Evolutionary conservation across 371 early-diverging fungal species (phyloP), one percentile per base, ranked within the genome.

Genomic region (Circinella umbellata): DNA sequence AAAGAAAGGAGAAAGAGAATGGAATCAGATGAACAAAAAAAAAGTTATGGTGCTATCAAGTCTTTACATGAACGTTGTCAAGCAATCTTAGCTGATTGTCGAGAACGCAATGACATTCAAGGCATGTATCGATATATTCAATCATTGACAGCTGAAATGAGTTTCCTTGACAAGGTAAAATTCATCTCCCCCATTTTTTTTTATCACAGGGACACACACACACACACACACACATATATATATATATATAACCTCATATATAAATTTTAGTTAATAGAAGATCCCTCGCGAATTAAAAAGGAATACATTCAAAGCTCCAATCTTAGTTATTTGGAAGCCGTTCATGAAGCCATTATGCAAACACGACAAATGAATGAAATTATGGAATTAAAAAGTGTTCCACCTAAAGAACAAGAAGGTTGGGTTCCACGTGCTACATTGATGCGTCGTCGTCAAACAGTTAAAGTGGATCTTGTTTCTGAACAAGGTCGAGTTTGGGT

Each of bases 381-480:
- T 13, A 80, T 84, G 81, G 69, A 69, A 10, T n/a, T 70, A 3
- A 53, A 74, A 8, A 66, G 71, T 60, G 71, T 76, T 7, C 79
- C 78, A 27, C 55, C 69, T 17, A n/a, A 64, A 20, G 66, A 76
- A 36, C 46, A 61, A 10, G 55, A 49, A 27, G 35, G 61, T 17
- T 79, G 80, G 80, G 75, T 76, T 70, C 63, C 80, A 27, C 63
- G 67, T 35, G 73, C 78, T 6, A 73, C 68, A 8, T 75, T 77
- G 73, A 72, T 80, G 48, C 74, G 71, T 5, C 51, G 51, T 10
- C 57, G 73, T 15, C 64, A 62, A 4, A 71, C 67, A 38, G 65
- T 80, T 65, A 84, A 84, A 63, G 82, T 89, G 0, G 89, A 89
- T 61, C 73, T 89, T 35, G 81, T 86, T 4, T 78, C 83, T 3